Conservation (phyloP, 2,329 filamentous ascomycete genomes). For the Colletotrichum trifolii region DNA sequence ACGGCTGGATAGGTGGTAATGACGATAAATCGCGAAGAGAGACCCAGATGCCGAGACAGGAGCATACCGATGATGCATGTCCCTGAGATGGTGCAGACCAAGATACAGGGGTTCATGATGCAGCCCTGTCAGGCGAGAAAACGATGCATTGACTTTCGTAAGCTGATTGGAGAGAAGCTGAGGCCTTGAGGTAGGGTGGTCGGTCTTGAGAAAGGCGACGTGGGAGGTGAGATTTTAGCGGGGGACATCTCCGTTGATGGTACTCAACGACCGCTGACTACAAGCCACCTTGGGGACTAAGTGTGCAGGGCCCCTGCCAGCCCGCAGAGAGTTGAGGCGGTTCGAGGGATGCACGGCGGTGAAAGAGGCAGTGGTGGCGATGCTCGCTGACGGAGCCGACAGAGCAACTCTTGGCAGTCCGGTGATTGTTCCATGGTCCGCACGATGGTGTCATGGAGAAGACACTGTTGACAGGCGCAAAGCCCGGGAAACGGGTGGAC, state of each 20-base stretch:
- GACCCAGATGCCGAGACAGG: slow-evolving; percentile 21
- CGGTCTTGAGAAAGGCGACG: slow-evolving; percentile 24
- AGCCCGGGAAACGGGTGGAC: too few relatives aligned
- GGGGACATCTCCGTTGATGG: slow-evolving; percentile 19
- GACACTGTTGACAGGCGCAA: too few relatives aligned
- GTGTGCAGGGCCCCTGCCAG: neutral
- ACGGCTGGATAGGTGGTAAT: neutral
- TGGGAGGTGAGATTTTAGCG: slow-evolving; percentile 36
- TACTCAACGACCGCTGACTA: slow-evolving; percentile 6
- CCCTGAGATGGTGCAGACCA: slow-evolving; percentile 8
- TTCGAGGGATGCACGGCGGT: slow-evolving; percentile 11
- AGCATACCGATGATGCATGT: slow-evolving; percentile 7
- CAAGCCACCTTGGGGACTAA: neutral
- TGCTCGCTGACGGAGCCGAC: slow-evolving; percentile 15
- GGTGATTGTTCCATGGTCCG: neutral
- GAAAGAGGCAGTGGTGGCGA: slow-evolving; percentile 17
- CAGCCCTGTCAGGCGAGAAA: slow-evolving; percentile 25
- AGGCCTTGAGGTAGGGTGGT: neutral
- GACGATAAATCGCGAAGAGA: slow-evolving; percentile 19
- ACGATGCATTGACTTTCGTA: slow-evolving; percentile 2
- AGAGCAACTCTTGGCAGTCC: slow-evolving; percentile 1
- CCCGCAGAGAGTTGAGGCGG: neutral
- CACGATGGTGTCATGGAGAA: too few relatives aligned
- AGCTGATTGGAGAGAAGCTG: slow-evolving; percentile 8
- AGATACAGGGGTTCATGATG: slow-evolving; percentile 2